Conservation (phyloP, 352 stramenopile species). For the Phytophthora pseudosyringae region DNA sequence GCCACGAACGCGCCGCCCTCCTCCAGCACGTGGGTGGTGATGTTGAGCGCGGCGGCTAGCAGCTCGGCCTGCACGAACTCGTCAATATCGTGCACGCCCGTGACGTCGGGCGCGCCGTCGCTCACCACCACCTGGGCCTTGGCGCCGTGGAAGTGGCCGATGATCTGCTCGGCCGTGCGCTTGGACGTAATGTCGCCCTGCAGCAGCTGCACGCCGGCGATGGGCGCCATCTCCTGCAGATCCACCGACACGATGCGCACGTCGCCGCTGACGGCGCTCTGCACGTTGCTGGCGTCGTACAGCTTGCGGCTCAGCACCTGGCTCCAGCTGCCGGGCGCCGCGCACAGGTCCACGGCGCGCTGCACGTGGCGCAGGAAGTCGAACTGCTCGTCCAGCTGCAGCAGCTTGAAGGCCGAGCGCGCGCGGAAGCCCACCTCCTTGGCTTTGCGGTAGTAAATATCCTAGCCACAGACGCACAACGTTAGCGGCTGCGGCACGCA, state of each 20-base stretch:
- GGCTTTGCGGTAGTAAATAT: constrained; percentile 92
- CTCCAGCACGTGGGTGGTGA: constrained; percentile 96
- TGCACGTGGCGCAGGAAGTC: constrained; percentile 93
- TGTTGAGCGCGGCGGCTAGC: constrained; percentile 97
- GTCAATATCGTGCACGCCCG: constrained; percentile 99
- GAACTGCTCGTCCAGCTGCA: constrained; percentile 99
- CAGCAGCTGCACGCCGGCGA: constrained; percentile 95
- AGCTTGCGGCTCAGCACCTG: constrained; percentile 96
- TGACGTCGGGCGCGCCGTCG: constrained; percentile 99
- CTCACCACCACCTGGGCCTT: constrained; percentile 98
- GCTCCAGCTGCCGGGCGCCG: constrained; percentile 98
- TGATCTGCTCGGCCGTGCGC: constrained; percentile 96
- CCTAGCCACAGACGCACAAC: constrained; percentile 36
- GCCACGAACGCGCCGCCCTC: constrained; percentile 97
- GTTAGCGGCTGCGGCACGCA: constrained; percentile 1
- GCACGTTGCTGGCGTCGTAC: constrained; percentile 52
- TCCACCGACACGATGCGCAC: constrained; percentile 97
- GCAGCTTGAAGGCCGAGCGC: constrained; percentile 98
- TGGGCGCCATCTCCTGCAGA: constrained; percentile 99
- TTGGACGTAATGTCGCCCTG: constrained; percentile 97
- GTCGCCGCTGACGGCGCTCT: constrained; percentile 31
- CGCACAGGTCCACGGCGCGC: constrained; percentile 98
- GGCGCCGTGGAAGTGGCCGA: constrained; percentile 92
- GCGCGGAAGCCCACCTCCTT: constrained; percentile 98
- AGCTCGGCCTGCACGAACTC: constrained; percentile 98